A percentile compares a stretch with the other conserved stretches of the same genome.
Conservation (phyloP, 305 asterid species). For the Euphrasia arctica region DNA sequence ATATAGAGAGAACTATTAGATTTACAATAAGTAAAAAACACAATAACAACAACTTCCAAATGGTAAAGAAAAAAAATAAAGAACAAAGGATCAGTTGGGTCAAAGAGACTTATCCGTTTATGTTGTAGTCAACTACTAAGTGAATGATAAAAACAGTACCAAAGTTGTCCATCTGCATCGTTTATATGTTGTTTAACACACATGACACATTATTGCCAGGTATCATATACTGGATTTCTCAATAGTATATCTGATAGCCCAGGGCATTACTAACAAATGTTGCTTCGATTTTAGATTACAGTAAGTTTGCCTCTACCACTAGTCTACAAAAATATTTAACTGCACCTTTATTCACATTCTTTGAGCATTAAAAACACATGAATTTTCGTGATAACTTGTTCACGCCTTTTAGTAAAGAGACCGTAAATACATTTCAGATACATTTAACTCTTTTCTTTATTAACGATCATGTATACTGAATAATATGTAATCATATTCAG, state of each 20-base stretch:
- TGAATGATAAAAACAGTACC: not conserved
- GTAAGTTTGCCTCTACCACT: not conserved
- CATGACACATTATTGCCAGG: not conserved
- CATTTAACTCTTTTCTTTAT: not conserved
- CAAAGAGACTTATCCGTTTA: not conserved
- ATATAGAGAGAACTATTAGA: slow-evolving; percentile 20
- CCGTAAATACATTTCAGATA: not conserved
- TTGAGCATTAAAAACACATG: slow-evolving; percentile 3
- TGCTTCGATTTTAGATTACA: not conserved
- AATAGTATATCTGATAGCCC: not conserved
- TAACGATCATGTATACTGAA: not conserved
- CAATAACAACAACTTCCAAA: not conserved
- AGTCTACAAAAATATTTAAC: not conserved
- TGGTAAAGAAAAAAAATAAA: not conserved
- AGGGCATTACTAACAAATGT: not conserved
- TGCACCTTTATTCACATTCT: not conserved
- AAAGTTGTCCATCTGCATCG: slow-evolving; percentile 4
- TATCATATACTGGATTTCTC: slow-evolving; percentile 7
- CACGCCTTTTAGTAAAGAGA: not conserved
- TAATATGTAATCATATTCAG: not conserved
- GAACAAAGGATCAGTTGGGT: slow-evolving; percentile 7
- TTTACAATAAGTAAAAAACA: slow-evolving; percentile 3
- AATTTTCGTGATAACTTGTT: slow-evolving; percentile 7
- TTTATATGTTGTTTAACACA: not conserved
- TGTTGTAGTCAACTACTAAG: slow-evolving; percentile 11